These are phyloP conservation scores for Aspergillus incahuasiensis DNA, from an alignment of 495 filamentous ascomycete species.

Conservation along the genomic window DNA sequence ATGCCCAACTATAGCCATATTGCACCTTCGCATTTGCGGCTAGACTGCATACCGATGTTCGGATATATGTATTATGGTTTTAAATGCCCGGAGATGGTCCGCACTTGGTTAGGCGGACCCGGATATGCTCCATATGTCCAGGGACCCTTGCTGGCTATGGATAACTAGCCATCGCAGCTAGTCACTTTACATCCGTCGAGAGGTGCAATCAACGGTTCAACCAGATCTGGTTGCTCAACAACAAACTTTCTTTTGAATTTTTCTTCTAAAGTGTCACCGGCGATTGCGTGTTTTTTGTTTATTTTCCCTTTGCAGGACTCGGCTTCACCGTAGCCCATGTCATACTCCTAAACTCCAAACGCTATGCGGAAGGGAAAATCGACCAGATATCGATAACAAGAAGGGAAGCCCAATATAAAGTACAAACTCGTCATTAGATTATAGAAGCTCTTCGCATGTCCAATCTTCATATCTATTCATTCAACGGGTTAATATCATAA, in stretches of 20 bases:
- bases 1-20: background rate
- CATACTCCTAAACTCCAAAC: constrained; percentile 36
- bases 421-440: constrained; percentile 16
- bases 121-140: background rate
- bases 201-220: too few species aligned
- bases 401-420: constrained; percentile 17
- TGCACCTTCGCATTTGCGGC: background rate
- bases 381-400: constrained; percentile 18
- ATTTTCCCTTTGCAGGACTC: constrained; percentile 15
- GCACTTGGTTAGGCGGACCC: too few species aligned
- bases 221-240: constrained; percentile 12
- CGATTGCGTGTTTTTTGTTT: constrained; percentile 15
- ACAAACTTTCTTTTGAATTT: constrained; percentile 16
- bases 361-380: constrained; percentile 35
- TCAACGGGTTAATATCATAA: constrained; percentile 13
- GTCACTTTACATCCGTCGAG: too few species aligned
- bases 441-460: constrained; percentile 92
- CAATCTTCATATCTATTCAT: constrained; percentile 96
- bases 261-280: constrained; percentile 14
- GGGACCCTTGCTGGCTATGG: background rate
- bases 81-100: background rate
- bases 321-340: constrained; percentile 14
- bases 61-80: too few species aligned
- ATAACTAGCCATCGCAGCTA: too few species aligned
- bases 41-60: background rate